Conservation (phyloP, 441 rosid species). For the Euphorbia celastroides region DNA sequence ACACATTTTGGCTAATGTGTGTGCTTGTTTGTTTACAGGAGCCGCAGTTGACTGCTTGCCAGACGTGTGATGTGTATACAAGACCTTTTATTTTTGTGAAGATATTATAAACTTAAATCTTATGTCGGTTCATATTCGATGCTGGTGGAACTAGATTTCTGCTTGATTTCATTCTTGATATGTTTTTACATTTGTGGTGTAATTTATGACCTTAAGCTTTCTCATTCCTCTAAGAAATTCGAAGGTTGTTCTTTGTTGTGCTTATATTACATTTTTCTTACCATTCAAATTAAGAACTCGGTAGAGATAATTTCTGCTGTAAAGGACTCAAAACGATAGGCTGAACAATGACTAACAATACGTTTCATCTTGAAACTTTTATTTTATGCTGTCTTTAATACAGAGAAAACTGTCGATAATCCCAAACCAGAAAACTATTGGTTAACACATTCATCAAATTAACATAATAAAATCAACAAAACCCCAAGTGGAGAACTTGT, state of each 20-base stretch:
- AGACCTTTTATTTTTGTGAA: conserved; percentile 65
- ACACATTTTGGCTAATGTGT: background rate
- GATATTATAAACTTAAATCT: background rate
- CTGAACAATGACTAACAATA: background rate
- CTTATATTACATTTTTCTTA: background rate
- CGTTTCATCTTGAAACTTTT: background rate
- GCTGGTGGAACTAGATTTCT: background rate
- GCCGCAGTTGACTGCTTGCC: conserved; percentile 72
- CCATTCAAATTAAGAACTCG: too few relatives aligned
- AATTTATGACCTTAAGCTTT: too few relatives aligned
- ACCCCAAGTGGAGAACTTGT: too few relatives aligned
- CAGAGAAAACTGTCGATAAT: too few relatives aligned
- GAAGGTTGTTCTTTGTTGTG: too few relatives aligned
- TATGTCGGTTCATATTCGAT: background rate
- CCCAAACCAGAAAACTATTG: too few relatives aligned
- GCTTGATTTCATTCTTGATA: background rate
- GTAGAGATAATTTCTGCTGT: too few relatives aligned
- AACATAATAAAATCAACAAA: too few relatives aligned
- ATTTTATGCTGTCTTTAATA: too few relatives aligned
- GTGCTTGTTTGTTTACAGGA: conserved; percentile 44
- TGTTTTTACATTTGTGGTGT: too few relatives aligned
- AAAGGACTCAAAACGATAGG: background rate
- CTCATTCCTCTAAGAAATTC: background rate
- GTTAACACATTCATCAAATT: too few relatives aligned
- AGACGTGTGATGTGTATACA: conserved; percentile 69